Conservation (phyloP, 345 rosid species). For the Citrus sp. region DNA sequence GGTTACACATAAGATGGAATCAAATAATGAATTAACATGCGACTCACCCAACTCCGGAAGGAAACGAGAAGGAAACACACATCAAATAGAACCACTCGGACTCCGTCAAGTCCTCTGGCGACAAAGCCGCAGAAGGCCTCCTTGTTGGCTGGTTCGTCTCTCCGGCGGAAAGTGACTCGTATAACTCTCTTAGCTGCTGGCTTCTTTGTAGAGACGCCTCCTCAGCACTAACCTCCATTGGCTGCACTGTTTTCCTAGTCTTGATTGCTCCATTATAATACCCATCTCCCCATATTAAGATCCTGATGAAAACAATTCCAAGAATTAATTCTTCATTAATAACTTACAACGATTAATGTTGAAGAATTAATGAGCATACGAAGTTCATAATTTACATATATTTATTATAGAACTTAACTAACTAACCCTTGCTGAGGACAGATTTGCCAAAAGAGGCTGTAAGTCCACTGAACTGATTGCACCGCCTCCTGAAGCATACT, state of each 20-base stretch:
- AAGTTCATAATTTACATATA: not conserved
- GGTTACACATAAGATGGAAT: not conserved
- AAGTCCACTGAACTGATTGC: constrained; percentile 94
- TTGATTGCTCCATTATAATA: constrained; percentile 96
- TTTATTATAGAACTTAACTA: not conserved
- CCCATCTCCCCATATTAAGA: constrained; percentile 84
- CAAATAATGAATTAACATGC: too few relatives aligned
- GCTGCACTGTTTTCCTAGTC: constrained; percentile 94
- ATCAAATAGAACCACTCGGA: constrained; percentile 96
- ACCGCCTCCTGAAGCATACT: constrained; percentile 73
- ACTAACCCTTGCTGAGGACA: constrained; percentile 84
- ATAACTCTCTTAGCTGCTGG: constrained; percentile 93
- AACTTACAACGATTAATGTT: too few relatives aligned
- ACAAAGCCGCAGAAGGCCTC: constrained; percentile 77
- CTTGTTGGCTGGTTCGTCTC: constrained; percentile 66
- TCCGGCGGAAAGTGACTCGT: constrained; percentile 73
- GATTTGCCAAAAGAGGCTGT: constrained; percentile 88
- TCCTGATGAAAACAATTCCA: constrained; percentile 34
- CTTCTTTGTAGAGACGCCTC: constrained; percentile 91
- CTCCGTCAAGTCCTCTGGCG: constrained; percentile 96
- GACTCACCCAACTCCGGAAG: constrained; percentile 79
- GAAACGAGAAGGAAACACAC: constrained; percentile 94
- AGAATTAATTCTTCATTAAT: not conserved
- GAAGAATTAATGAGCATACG: too few relatives aligned
- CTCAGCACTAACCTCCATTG: constrained; percentile 83